Percentiles rank a stretch among this genome's conserved stretches.
phyloP scores from a whole-genome alignment of 225 moss, liverwort and hornwort genomes.

The Asterella californica region DNA sequence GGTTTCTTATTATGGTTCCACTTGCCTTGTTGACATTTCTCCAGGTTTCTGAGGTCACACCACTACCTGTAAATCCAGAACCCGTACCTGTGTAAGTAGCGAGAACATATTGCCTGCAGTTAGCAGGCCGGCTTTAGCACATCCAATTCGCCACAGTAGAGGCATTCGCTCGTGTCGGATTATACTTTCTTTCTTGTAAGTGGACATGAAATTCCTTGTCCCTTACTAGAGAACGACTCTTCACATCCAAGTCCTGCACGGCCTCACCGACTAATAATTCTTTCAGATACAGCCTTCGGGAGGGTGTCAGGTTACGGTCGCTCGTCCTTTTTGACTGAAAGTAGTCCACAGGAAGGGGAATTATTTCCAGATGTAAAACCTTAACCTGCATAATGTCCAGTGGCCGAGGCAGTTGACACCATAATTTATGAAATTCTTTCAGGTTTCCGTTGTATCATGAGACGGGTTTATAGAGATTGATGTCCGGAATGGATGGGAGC shows the following conservation, averaged over 20 bases:
- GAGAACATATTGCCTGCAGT: constrained; percentile 19
- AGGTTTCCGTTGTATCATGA: neutral
- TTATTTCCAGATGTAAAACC: constrained; percentile 7
- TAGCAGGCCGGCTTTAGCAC: constrained; percentile 21
- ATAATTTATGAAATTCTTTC: constrained; percentile 12
- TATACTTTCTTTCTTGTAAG: neutral
- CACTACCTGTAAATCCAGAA: constrained; percentile 33
- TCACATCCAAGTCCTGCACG: neutral
- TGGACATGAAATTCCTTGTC: neutral
- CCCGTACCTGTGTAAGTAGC: constrained; percentile 35
- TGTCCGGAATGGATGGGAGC: neutral
- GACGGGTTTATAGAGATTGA: neutral
- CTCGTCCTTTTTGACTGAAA: neutral
- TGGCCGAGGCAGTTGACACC: constrained; percentile 5
- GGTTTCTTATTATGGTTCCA: neutral
- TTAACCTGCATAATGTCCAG: constrained; percentile 6
- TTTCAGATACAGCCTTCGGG: neutral
- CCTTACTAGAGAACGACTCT: neutral
- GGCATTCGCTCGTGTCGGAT: neutral
- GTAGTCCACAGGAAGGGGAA: neutral
- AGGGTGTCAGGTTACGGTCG: neutral
- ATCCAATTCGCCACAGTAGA: constrained; percentile 4
- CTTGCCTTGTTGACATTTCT: constrained; percentile 1
- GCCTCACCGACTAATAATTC: neutral
- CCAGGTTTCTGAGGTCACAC: constrained; percentile 37